These are phyloP conservation scores for Epichloe uncinata DNA, from an alignment of 2,329 filamentous ascomycete species.

Conservation along the genomic window DNA sequence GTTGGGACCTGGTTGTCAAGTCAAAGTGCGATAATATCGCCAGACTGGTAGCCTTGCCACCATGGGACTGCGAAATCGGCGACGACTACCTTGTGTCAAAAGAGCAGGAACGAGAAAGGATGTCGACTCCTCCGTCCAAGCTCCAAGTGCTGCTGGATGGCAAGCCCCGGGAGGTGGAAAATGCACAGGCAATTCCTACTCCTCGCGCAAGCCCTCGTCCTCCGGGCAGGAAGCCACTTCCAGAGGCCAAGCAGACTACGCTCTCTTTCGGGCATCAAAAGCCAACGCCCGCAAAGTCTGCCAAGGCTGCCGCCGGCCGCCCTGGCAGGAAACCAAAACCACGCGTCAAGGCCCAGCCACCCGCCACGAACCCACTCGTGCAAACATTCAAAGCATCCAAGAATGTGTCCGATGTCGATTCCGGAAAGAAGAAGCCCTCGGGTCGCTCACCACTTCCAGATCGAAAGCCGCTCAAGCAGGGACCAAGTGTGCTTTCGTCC, in stretches of 20 bases:
- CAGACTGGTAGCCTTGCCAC: conserved; percentile 49
- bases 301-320: conserved; percentile 15
- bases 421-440: conserved; percentile 12
- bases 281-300: conserved; percentile 9
- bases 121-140: conserved; percentile 13
- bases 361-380: conserved; percentile 26
- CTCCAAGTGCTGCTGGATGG: conserved; percentile 14
- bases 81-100: conserved; percentile 34
- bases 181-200: conserved; percentile 40
- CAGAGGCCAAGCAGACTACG: conserved; percentile 37
- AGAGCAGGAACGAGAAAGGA: conserved; percentile 28
- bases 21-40: conserved; percentile 85
- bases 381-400: conserved; percentile 33
- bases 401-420: conserved; percentile 14
- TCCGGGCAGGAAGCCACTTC: conserved; percentile 25
- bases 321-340: conserved; percentile 21
- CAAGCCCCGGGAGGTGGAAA: conserved; percentile 27
- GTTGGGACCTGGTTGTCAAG: conserved; percentile 83
- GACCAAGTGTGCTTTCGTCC: neutral
- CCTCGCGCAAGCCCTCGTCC: conserved; percentile 45
- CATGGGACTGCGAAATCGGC: conserved; percentile 42
- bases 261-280: conserved; percentile 28
- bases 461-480: neutral
- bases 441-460: conserved; percentile 5
- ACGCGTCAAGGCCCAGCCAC: conserved; percentile 21